Percentiles rank a stretch among this genome's conserved stretches.
phyloP scores from a whole-genome alignment of 495 filamentous ascomycete species.

The Talaromyces proteolyticus region DNA sequence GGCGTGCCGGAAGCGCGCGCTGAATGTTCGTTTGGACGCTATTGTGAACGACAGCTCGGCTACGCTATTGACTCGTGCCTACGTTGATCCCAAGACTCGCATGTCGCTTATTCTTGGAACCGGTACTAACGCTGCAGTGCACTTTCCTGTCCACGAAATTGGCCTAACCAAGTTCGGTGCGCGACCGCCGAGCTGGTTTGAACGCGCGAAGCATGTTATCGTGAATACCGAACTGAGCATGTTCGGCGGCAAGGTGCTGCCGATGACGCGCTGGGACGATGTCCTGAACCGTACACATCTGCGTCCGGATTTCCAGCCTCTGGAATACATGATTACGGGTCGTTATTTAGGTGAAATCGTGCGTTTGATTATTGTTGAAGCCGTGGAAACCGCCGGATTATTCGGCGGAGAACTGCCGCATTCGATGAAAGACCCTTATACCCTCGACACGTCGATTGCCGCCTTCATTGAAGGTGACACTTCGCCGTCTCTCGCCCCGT shows the following conservation, averaged over 20 bases:
- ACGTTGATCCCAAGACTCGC: slow-evolving; percentile 53
- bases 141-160: slow-evolving; percentile 58
- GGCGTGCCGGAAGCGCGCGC: slow-evolving; percentile 45
- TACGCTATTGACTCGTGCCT: slow-evolving; percentile 72
- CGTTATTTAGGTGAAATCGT: slow-evolving; percentile 82
- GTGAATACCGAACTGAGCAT: slow-evolving; percentile 91
- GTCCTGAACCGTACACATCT: slow-evolving; percentile 62
- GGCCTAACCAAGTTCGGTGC: slow-evolving; percentile 54
- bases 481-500: slow-evolving; percentile 35
- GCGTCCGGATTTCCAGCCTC: slow-evolving; percentile 76
- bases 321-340: slow-evolving; percentile 87
- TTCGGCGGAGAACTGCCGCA: slow-evolving; percentile 53
- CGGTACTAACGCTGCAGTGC: slow-evolving; percentile 78
- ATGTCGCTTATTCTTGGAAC: slow-evolving; percentile 83
- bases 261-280: slow-evolving; percentile 73
- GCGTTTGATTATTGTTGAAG: slow-evolving; percentile 68
- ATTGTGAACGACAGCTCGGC: slow-evolving; percentile 85
- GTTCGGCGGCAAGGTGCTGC: slow-evolving; percentile 60
- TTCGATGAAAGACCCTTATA: slow-evolving; percentile 56
- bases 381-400: slow-evolving; percentile 39
- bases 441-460: slow-evolving; percentile 66
- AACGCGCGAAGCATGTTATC: slow-evolving; percentile 56
- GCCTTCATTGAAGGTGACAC: slow-evolving; percentile 47
- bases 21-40: slow-evolving; percentile 54
- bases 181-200: slow-evolving; percentile 35